Percentiles rank a stretch among this genome's conserved stretches.
These are phyloP conservation scores for Tetratostichococcus sp. DNA, from an alignment of 139 green algal species.

Conservation along the genomic window DNA sequence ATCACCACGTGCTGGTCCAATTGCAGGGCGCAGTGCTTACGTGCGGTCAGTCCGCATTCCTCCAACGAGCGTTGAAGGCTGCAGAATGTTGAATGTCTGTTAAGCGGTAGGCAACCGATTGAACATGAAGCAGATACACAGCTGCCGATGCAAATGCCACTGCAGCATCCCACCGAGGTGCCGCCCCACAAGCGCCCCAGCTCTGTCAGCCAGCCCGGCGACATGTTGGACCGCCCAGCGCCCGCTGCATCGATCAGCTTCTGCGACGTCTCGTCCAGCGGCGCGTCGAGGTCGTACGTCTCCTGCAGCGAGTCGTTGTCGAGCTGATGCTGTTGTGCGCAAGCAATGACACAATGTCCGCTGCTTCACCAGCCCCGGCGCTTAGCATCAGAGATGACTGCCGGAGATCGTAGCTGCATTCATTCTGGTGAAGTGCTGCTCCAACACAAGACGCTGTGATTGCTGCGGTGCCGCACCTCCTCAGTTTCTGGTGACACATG, in stretches of 20 bases:
- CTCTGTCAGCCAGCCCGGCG: slow-evolving; percentile 85
- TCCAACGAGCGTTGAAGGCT: not conserved
- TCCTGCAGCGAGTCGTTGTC: slow-evolving; percentile 13
- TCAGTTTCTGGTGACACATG: too few species aligned
- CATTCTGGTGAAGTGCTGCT: too few species aligned
- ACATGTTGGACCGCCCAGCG: slow-evolving; percentile 65
- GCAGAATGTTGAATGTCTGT: too few species aligned
- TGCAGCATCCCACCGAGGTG: slow-evolving; percentile 53
- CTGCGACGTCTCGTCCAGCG: slow-evolving; percentile 25
- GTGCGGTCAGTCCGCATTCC: not conserved
- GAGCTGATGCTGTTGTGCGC: not conserved
- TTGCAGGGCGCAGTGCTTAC: too few species aligned
- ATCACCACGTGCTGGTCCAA: too few species aligned
- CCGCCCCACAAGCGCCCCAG: slow-evolving; percentile 84
- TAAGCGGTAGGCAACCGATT: too few species aligned
- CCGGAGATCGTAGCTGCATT: too few species aligned
- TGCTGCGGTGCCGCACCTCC: too few species aligned
- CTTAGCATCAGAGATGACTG: too few species aligned
- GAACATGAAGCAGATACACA: too few species aligned
- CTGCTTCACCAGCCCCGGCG: not conserved
- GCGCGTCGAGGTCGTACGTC: slow-evolving; percentile 31
- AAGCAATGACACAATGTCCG: too few species aligned
- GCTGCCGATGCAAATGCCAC: not conserved
- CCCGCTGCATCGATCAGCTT: slow-evolving; percentile 74
- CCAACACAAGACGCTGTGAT: too few species aligned